Conservation (phyloP, 371 early-diverging fungal species). For the Mortierella sp. region DNA sequence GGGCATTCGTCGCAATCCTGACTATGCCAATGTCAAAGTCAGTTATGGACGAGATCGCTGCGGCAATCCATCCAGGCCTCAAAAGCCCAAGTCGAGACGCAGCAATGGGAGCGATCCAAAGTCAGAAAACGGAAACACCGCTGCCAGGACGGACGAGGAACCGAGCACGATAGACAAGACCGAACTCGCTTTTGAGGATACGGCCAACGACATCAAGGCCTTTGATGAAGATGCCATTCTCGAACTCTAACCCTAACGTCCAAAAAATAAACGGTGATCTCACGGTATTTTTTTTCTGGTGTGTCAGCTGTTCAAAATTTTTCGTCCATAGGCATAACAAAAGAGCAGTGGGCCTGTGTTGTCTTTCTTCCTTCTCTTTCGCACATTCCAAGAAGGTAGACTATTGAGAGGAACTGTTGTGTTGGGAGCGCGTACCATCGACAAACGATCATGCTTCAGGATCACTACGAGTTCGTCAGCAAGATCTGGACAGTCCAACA, state of each 20-base stretch:
- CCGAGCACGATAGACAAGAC: no score
- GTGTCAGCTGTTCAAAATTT: no score
- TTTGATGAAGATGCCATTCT: neutral
- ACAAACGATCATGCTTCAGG: neutral
- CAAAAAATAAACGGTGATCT: no score
- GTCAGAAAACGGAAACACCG: no score
- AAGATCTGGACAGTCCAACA: no score
- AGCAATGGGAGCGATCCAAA: no score
- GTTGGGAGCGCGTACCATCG: neutral
- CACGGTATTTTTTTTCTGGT: no score
- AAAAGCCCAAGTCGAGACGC: no score
- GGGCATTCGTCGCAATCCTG: slow-evolving; percentile 64
- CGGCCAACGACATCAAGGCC: neutral
- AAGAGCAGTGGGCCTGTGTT: neutral
- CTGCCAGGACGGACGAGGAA: no score
- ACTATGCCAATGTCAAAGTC: slow-evolving; percentile 66
- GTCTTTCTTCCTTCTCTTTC: slow-evolving; percentile 41
- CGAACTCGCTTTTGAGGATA: neutral
- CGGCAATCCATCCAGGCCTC: slow-evolving; percentile 61
- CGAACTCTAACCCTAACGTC: no score
- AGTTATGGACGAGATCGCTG: slow-evolving; percentile 90
- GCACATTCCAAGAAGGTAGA: slow-evolving; percentile 54
- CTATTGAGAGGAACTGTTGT: neutral
- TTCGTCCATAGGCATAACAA: slow-evolving; percentile 8
- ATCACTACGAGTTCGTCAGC: neutral